phyloP scores from a whole-genome alignment of 2,329 filamentous ascomycete genomes.

The Epichloe typhina region DNA sequence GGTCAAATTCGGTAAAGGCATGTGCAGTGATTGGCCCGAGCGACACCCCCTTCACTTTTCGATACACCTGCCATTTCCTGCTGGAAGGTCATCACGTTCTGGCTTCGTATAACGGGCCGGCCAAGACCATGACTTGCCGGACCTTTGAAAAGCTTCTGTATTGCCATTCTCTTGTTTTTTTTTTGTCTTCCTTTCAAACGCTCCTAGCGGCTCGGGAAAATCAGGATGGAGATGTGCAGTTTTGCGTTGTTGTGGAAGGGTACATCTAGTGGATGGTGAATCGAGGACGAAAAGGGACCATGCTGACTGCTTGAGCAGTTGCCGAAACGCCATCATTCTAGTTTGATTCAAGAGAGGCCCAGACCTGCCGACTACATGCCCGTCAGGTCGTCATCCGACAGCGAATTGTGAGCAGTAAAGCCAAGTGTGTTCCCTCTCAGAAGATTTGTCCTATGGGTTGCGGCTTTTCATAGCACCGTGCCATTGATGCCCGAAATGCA shows the following conservation, averaged over 20 bases:
- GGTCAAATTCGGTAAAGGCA: conserved; percentile 15
- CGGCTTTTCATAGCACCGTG: background rate
- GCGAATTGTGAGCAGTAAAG: background rate
- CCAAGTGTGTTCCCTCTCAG: too few species aligned
- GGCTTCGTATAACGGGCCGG: background rate
- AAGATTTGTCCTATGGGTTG: background rate
- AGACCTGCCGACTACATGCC: too few species aligned
- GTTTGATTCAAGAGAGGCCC: too few species aligned
- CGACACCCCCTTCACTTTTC: background rate
- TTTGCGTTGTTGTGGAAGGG: background rate
- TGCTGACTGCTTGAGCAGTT: too few species aligned
- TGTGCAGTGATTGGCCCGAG: conserved; percentile 13
- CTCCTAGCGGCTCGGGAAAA: too few species aligned
- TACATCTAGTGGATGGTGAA: background rate
- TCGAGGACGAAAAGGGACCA: background rate
- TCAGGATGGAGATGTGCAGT: too few species aligned
- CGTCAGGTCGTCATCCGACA: too few species aligned
- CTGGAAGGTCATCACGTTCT: background rate
- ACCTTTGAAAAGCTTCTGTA: too few species aligned
- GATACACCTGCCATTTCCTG: background rate
- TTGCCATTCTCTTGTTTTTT: too few species aligned
- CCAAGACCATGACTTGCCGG: background rate
- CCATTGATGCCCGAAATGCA: background rate
- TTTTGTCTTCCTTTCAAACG: background rate
- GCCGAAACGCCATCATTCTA: too few species aligned